Evolutionary conservation across 352 stramenopile genomes (phyloP).

Genomic region (Pythium apleroticum): DNA sequence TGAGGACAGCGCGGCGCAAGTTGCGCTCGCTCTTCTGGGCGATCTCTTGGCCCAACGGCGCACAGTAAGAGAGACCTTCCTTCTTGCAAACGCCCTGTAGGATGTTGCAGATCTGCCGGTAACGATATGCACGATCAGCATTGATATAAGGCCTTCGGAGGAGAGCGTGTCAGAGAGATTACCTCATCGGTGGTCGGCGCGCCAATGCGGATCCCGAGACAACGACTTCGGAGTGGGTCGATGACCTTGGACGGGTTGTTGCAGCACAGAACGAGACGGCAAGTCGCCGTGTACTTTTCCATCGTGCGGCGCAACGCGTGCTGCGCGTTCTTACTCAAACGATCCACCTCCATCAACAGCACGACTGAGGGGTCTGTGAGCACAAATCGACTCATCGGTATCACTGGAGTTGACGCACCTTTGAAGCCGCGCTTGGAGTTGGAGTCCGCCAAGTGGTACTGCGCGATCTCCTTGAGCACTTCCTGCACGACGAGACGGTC

Average conservation of each 20-base stretch:
- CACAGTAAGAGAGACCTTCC: constrained; percentile 89
- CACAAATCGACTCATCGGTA: not conserved
- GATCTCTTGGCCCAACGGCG: constrained; percentile 90
- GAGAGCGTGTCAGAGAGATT: not conserved
- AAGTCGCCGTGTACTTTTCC: constrained; percentile 95
- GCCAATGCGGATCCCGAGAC: constrained; percentile 93
- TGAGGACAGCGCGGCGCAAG: constrained; percentile 95
- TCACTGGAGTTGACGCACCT: constrained; percentile 17
- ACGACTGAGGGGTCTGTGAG: constrained; percentile 75
- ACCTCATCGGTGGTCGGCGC: constrained; percentile 92
- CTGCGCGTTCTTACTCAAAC: constrained; percentile 97
- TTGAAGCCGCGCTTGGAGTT: constrained; percentile 79
- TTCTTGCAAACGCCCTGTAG: constrained; percentile 90
- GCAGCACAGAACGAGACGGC: constrained; percentile 97
- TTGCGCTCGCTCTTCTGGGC: constrained; percentile 93
- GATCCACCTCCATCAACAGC: constrained; percentile 97
- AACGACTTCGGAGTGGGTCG: constrained; percentile 96
- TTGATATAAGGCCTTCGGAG: not conserved
- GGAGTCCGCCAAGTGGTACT: constrained; percentile 84
- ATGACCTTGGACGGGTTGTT: constrained; percentile 97
- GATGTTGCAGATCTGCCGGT: constrained; percentile 81
- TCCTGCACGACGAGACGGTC: constrained; percentile 98
- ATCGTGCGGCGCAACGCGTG: constrained; percentile 97
- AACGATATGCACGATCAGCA: not conserved
- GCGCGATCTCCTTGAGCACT: constrained; percentile 99